Evolutionary conservation across 2,329 filamentous ascomycete species (phyloP).

Genomic region (Pezizomycotina sp.): DNA sequence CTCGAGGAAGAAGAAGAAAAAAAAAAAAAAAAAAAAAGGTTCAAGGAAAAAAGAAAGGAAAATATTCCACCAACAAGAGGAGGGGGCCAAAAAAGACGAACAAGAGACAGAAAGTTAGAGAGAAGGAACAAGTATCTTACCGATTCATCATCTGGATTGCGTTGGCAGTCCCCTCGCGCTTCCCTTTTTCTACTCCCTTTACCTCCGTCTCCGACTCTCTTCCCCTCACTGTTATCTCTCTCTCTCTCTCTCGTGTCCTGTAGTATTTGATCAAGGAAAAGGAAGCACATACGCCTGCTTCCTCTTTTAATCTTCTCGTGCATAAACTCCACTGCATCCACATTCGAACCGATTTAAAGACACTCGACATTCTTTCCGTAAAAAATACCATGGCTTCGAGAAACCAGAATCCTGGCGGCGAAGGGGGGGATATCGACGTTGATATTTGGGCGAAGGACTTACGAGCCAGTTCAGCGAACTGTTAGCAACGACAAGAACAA

Average conservation of each 20-base stretch:
- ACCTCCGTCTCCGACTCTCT: slow-evolving; percentile 10
- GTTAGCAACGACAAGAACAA: slow-evolving; percentile 71
- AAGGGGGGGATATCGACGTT: slow-evolving; percentile 34
- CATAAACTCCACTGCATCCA: slow-evolving; percentile 18
- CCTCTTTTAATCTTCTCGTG: slow-evolving; percentile 21
- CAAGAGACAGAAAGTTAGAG: background rate
- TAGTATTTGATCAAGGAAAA: slow-evolving; percentile 25
- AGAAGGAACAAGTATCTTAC: slow-evolving; percentile 8
- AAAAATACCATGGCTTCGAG: slow-evolving; percentile 29
- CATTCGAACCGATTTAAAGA: slow-evolving; percentile 19
- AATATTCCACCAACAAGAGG: background rate
- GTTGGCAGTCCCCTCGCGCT: slow-evolving; percentile 9
- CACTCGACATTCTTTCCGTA: slow-evolving; percentile 19
- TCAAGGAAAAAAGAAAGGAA: slow-evolving; percentile 3
- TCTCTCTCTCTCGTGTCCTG: slow-evolving; percentile 26
- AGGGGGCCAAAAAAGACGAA: background rate
- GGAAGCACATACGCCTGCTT: too few species aligned
- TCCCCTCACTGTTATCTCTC: slow-evolving; percentile 11
- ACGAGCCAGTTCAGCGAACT: slow-evolving; percentile 73
- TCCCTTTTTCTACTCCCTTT: slow-evolving; percentile 20
- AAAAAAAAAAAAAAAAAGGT: background rate
- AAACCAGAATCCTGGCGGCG: slow-evolving; percentile 22
- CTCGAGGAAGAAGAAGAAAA: too few species aligned
- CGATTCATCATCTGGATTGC: slow-evolving; percentile 3
- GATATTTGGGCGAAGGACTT: slow-evolving; percentile 59